Conservation (phyloP, 495 filamentous ascomycete genomes). For the Penicillium soppii region DNA sequence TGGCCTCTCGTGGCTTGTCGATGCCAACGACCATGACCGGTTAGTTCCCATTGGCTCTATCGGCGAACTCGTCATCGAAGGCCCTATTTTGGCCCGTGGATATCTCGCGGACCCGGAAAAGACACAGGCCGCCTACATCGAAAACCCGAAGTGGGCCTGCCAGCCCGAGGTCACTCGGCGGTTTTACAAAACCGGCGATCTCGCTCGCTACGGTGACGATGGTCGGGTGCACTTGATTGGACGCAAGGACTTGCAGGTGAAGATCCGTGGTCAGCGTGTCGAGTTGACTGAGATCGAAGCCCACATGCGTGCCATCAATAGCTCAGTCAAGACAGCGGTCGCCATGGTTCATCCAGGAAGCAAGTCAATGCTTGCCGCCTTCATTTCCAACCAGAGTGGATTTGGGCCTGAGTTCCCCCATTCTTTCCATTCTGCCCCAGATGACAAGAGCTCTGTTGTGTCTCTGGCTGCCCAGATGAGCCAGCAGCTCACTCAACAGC, state of each 20-base stretch:
- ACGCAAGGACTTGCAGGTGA: conserved; percentile 34
- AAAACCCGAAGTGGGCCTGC: conserved; percentile 25
- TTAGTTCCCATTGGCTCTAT: conserved; percentile 38
- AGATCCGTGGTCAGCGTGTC: conserved; percentile 46
- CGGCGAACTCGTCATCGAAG: conserved; percentile 38
- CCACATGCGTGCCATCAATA: neutral
- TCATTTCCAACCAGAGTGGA: neutral
- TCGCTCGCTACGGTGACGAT: neutral
- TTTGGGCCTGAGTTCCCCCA: neutral
- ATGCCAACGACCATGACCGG: conserved; percentile 31
- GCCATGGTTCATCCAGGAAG: neutral
- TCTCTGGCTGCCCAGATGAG: neutral
- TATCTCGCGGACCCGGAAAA: conserved; percentile 30
- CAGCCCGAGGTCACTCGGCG: conserved; percentile 3
- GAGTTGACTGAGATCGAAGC: conserved; percentile 44
- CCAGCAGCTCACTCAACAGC: neutral
- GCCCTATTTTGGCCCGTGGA: conserved; percentile 21
- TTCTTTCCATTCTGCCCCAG: neutral
- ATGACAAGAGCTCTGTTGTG: neutral
- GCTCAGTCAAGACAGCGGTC: neutral
- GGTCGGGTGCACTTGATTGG: conserved; percentile 1
- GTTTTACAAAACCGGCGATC: conserved; percentile 13
- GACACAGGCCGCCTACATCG: conserved; percentile 16
- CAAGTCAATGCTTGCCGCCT: neutral
- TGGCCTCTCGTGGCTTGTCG: conserved; percentile 35